Evolutionary conservation across 2,329 filamentous ascomycete species (phyloP), one percentile per base, ranked within the genome.

Genomic region (Fusarium setosum): DNA sequence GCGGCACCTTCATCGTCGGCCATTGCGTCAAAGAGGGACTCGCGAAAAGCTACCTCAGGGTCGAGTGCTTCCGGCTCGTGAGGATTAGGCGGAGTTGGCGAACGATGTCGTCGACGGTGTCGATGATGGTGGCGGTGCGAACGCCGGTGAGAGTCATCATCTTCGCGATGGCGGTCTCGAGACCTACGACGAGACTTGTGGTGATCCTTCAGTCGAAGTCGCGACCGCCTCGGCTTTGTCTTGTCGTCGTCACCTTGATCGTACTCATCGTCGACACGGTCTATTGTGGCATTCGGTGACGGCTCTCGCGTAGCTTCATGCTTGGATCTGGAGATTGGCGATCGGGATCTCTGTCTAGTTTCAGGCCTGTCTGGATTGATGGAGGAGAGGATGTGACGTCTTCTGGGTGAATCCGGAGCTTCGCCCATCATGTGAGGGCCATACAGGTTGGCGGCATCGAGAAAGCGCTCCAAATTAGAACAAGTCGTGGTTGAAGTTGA

Each of bases 21-120:
- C 78, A 99, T 90, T 29, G 96, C 96, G 77, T 99, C 96, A 80
- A 98, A 98, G 6, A 99, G 89, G 1, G 94, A 97, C 77, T 97
- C 93, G 26, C 93, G 90, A 76, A 99, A 99, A 1, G 95, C 93
- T 0, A 86, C 83, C 37, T 93, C 90, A 0, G 92, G 85, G 68
- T 91, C 87, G 15, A 92, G 81, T 1, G 81, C 76, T 3, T 79
- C 77, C 4, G 78, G 76, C 0, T 81, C 80, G 68, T 82, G 77
- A 0, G 84, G 83, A 59, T 87, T 82, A 0, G 79, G 77, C 0
- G 82, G 81, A 4, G 83, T 81, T 2, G 80, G 80, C 3, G 83
- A 83, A 61, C 79, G 80, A 17, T 77, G 75, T 50, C 78, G 77
- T 40, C 71, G 74, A 35, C 66, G 71, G 31, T 72, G 74, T 20